A percentile compares a stretch with the other conserved stretches of the same genome.
Conservation (phyloP, 495 filamentous ascomycete genomes). For the Talaromyces ruber region DNA sequence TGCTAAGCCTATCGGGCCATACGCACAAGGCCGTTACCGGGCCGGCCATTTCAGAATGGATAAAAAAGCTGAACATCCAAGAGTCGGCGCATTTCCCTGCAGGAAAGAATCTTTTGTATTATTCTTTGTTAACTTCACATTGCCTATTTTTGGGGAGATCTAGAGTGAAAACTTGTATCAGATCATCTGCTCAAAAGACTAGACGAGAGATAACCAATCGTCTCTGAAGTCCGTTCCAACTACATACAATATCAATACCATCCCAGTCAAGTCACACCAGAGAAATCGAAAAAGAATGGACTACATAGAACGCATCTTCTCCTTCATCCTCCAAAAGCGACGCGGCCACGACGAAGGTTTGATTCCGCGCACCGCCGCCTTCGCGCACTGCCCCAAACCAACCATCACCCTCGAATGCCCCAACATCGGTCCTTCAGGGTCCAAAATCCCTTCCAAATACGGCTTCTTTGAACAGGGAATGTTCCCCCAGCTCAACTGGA, state of each 20-base stretch:
- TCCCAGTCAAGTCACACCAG: background rate
- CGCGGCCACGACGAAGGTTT: conserved; percentile 37
- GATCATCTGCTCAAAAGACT: background rate
- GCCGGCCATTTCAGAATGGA: background rate
- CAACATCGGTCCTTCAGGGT: conserved; percentile 33
- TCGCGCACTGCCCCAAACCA: conserved; percentile 26
- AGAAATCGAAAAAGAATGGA: conserved; percentile 10
- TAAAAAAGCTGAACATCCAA: background rate
- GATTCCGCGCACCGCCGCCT: conserved; percentile 36
- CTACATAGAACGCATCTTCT: conserved; percentile 28
- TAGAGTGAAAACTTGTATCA: background rate
- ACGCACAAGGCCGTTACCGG: background rate
- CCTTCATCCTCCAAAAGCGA: conserved; percentile 24
- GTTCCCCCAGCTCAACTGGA: conserved; percentile 38
- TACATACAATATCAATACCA: background rate
- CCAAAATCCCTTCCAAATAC: conserved; percentile 29
- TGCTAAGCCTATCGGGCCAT: background rate
- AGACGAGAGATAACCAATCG: background rate
- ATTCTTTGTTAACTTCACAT: background rate
- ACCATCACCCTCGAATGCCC: conserved; percentile 36
- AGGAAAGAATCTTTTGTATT: background rate
- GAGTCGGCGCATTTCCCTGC: background rate
- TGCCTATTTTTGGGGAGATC: background rate
- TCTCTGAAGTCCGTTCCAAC: background rate
- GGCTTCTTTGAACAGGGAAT: conserved; percentile 29